Base-by-base conservation (phyloP, 2,329 filamentous ascomycete species). In the Phialophora chinensis region DNA sequence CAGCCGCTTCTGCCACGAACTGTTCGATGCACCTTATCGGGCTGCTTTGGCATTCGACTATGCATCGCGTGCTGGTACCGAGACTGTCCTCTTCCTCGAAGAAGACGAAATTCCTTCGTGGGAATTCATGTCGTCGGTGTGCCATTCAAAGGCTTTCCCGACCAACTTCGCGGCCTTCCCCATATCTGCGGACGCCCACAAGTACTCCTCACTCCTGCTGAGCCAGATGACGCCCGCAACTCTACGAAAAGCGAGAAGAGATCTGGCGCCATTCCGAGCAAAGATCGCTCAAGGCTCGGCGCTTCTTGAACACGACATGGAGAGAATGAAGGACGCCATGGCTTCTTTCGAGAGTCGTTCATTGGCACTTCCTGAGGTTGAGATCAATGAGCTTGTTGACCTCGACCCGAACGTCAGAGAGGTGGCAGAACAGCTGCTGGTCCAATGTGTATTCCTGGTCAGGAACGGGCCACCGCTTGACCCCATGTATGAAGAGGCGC, bases 401-500 rank as follows among this genome's bases (percentile, higher is more conserved):
- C 12, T 50, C 6, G 44, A 50, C 23, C 7, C 6, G 12, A 17
- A 20, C 6, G 31, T 60, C 20, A 54, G 27, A 31, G 47, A 44
- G 47, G 44, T 23, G 12, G 49, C 49, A 20, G 1, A 29, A 44
- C 52, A 44, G 31, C 25, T 62, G 10, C 23, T 62, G 4, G 31
- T 23, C 7, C 59, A 54, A 8, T 62, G 59, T 44, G 27, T 62
- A 5, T 62, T 55, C 25, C 29, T 55, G 23, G 60, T 62, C n/a
- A 56, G 60, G 17, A 55, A 56, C 23, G 60, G 60, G 7, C 52
- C 25, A 11, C 52, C 60, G 3, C 60, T 62, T 5, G 60, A 62
- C 8, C 52, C 52, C 6, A 62, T 62, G 60, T 62, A 62, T 35
- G 60, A 62, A 50, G 60, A 55, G 27, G 60, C 60, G 14, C 60